phyloP scores from a whole-genome alignment of 768 basidiomycete species.

The Tremella yokohamensis region DNA sequence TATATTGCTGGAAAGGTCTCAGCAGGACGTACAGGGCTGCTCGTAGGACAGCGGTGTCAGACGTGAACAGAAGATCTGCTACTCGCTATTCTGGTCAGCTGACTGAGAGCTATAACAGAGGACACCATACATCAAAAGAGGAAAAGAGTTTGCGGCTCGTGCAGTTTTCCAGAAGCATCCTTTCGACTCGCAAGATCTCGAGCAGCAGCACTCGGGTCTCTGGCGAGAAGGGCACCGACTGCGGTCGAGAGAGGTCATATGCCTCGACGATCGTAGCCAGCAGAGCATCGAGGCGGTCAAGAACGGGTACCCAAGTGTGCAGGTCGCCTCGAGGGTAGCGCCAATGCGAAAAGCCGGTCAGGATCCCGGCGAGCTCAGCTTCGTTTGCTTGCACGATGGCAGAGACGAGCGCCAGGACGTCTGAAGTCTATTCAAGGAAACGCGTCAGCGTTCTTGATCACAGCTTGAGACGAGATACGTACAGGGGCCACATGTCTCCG shows the following conservation, averaged over 20 bases:
- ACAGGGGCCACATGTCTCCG: slow-evolving; percentile 36
- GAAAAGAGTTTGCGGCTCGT: slow-evolving; percentile 95
- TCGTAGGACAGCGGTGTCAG: slow-evolving; percentile 83
- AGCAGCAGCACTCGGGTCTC: slow-evolving; percentile 69
- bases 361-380: slow-evolving; percentile 66
- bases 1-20: slow-evolving; percentile 92
- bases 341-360: slow-evolving; percentile 74
- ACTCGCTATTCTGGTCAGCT: slow-evolving; percentile 62
- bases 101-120: not conserved
- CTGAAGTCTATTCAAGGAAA: slow-evolving; percentile 1
- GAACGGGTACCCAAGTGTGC: slow-evolving; percentile 90
- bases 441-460: no score
- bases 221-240: slow-evolving; percentile 72
- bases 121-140: slow-evolving; percentile 82
- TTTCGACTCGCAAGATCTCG: slow-evolving; percentile 81
- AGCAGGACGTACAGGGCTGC: slow-evolving; percentile 78
- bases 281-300: slow-evolving; percentile 91
- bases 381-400: slow-evolving; percentile 65
- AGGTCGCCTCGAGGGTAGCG: slow-evolving; percentile 94
- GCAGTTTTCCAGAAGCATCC: slow-evolving; percentile 89
- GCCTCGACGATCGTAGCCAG: slow-evolving; percentile 75
- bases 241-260: slow-evolving; percentile 78
- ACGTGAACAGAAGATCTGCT: slow-evolving; percentile 78
- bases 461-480: not conserved
- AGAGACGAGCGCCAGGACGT: slow-evolving; percentile 69